Conservation (phyloP, 768 basidiomycete species). For the Boletellus sp. region DNA sequence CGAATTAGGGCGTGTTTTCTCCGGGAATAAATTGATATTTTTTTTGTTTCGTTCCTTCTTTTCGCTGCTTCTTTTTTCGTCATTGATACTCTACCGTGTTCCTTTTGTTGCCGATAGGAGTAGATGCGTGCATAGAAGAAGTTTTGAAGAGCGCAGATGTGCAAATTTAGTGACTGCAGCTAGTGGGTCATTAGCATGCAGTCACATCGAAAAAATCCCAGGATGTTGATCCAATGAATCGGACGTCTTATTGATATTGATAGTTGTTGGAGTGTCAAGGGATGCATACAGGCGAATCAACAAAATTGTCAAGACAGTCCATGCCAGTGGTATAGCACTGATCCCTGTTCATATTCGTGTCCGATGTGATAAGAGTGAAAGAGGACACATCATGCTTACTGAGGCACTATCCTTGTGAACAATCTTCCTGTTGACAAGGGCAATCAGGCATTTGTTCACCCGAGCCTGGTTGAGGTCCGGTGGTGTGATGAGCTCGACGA, state of each 20-base stretch:
- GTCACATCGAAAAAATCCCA: too few relatives aligned
- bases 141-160: too few relatives aligned
- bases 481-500: constrained; percentile 69
- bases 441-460: constrained; percentile 92
- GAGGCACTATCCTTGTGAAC: constrained; percentile 71
- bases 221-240: too few relatives aligned
- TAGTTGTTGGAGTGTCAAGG: too few relatives aligned
- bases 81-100: constrained; percentile 7
- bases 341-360: constrained; percentile 41
- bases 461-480: constrained; percentile 87
- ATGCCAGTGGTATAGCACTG: constrained; percentile 68
- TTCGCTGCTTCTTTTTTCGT: neutral
- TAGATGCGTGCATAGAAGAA: constrained; percentile 4
- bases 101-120: constrained; percentile 11
- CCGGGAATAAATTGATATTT: neutral
- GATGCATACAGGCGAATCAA: too few relatives aligned
- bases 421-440: constrained; percentile 82
- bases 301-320: constrained; percentile 38
- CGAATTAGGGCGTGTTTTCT: constrained; percentile 39
- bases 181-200: too few relatives aligned
- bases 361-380: neutral
- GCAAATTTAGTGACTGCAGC: too few relatives aligned
- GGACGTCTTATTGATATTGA: too few relatives aligned
- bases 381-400: constrained; percentile 32
- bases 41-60: neutral